Conservation (phyloP, 345 rosid species). For the Triadica sebifera region DNA sequence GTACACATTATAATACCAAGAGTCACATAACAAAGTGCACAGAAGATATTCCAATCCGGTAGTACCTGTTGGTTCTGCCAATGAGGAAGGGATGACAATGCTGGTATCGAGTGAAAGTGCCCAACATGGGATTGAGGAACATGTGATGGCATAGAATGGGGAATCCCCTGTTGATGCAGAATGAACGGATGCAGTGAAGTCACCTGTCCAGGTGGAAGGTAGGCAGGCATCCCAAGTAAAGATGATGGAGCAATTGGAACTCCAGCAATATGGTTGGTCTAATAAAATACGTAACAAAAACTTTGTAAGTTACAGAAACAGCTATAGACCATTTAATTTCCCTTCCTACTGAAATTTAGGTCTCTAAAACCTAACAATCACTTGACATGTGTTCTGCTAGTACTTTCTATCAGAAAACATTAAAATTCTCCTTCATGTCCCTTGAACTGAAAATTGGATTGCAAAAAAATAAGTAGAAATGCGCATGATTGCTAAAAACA, state of each 20-base stretch:
- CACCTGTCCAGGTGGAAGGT: constrained; percentile 75
- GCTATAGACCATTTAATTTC: background rate
- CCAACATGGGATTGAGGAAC: constrained; percentile 58
- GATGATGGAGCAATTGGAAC: constrained; percentile 55
- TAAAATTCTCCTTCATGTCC: background rate
- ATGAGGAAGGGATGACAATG: constrained; percentile 47
- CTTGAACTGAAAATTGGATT: background rate
- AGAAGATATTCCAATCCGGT: constrained; percentile 7
- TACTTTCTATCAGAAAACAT: background rate
- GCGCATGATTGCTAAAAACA: background rate
- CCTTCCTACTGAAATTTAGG: background rate
- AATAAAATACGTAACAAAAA: constrained; percentile 10
- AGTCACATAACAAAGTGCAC: background rate
- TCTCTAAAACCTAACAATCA: background rate
- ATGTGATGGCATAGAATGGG: constrained; percentile 63
- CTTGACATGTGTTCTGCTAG: background rate
- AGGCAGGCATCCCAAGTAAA: constrained; percentile 59
- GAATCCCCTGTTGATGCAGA: constrained; percentile 72
- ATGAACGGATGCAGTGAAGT: constrained; percentile 67
- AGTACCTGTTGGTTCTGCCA: constrained; percentile 78
- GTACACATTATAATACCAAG: background rate
- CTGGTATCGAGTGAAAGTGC: constrained; percentile 50
- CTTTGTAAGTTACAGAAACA: background rate
- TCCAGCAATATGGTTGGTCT: constrained; percentile 52
- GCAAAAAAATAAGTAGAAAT: background rate